Percentiles rank a stretch among this genome's conserved stretches.
These are phyloP conservation scores for Alternaria brassicicola DNA, from an alignment of 2,329 filamentous ascomycete genomes.

Conservation along the genomic window DNA sequence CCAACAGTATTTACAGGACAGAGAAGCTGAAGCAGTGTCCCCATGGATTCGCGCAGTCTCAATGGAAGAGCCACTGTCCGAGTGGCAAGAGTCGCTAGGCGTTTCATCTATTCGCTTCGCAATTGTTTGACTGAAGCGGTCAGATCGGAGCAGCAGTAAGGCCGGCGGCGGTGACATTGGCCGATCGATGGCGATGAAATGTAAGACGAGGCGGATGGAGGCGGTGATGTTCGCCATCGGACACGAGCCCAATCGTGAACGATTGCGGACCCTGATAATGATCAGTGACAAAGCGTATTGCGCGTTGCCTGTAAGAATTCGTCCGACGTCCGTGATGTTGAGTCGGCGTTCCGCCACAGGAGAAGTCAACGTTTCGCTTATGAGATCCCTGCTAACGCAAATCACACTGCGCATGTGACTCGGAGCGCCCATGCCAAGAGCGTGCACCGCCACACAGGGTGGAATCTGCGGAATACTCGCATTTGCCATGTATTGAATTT, in stretches of 20 bases:
- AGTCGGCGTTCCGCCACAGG: constrained; percentile 35
- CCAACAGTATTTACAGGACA: not conserved
- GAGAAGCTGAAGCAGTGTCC: constrained; percentile 10
- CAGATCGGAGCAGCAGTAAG: constrained; percentile 11
- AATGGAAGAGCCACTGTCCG: not conserved
- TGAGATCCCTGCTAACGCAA: constrained; percentile 16
- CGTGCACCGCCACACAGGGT: constrained; percentile 42
- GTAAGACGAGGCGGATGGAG: constrained; percentile 13
- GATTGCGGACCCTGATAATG: constrained; percentile 10
- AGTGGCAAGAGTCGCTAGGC: constrained; percentile 7
- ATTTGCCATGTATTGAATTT: constrained; percentile 16
- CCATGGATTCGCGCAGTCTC: constrained; percentile 1
- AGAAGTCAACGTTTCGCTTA: constrained; percentile 17
- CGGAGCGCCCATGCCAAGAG: constrained; percentile 21
- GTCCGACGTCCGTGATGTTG: constrained; percentile 27
- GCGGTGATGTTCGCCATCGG: constrained; percentile 13
- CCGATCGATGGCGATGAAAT: constrained; percentile 10
- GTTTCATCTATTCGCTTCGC: constrained; percentile 11
- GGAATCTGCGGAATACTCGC: constrained; percentile 14
- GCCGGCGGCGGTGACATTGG: constrained; percentile 17
- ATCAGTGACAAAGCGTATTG: constrained; percentile 10
- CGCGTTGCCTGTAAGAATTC: constrained; percentile 17
- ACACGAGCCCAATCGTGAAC: constrained; percentile 1
- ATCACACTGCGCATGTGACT: constrained; percentile 33
- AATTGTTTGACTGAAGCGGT: constrained; percentile 1